phyloP scores from a whole-genome alignment of 2,329 filamentous ascomycete species.

The Trichoderma pleuroti region DNA sequence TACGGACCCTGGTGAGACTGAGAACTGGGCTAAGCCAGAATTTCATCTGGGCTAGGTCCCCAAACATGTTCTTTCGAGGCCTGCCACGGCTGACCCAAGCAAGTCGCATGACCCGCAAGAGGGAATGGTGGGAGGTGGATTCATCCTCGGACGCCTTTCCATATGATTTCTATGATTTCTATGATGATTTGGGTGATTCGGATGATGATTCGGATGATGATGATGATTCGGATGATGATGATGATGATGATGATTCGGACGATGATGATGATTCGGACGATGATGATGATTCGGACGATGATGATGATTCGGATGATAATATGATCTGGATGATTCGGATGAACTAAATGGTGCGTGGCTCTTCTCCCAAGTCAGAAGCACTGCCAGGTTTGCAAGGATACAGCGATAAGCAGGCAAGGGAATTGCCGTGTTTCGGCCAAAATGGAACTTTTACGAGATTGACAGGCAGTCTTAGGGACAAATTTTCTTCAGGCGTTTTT shows the following conservation, averaged over 20 bases:
- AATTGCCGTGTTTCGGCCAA: neutral
- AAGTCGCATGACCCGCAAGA: neutral
- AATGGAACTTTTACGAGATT: neutral
- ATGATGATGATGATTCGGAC: neutral
- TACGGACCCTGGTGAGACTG: neutral
- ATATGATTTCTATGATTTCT: no score
- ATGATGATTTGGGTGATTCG: neutral
- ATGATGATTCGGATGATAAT: neutral
- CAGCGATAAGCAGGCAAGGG: neutral
- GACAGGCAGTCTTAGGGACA: neutral
- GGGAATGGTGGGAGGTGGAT: neutral
- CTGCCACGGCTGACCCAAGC: neutral
- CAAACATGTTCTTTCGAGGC: neutral
- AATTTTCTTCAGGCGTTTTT: neutral
- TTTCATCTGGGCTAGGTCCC: neutral
- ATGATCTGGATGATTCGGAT: neutral
- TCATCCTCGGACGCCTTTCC: neutral
- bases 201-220: no score
- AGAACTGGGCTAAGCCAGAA: neutral
- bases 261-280: no score
- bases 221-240: neutral
- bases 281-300: no score
- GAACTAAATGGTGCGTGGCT: neutral
- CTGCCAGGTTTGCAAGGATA: neutral
- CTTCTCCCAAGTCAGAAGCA: neutral